Base-by-base conservation (phyloP, 768 basidiomycete species). In the Termitomyces eurrhizus region DNA sequence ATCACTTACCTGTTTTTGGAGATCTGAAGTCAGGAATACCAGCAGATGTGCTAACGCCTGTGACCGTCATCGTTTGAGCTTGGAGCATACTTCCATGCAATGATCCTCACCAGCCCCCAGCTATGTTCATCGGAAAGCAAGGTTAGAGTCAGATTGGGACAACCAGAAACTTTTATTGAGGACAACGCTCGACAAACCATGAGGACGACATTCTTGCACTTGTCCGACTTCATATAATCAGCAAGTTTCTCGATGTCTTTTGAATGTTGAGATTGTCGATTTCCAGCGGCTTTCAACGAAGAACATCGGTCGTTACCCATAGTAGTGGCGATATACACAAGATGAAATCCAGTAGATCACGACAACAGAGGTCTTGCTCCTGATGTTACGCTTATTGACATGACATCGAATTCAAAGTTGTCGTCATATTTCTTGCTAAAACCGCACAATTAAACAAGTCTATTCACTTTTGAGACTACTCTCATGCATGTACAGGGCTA, bases 21-120 rank as follows among this genome's bases (percentile, higher is more conserved):
- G 90, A 91, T 62, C 95, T 78, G 71, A 95, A 97, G 73, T 97
- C 93, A 13, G 94, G 94, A 32, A 93, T 93, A 7, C 90, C 90
- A 57, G 90, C 90, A 33, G 88, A 80, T 7, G 90, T 92, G 63
- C 87, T 89, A 52, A 92, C 81, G 18, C 90, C 90, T 87, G 24
- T 18, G 33, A 42, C 3, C 29, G 8, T 7, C 37, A 42, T 37
- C n/a, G 29, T 39, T 13, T 39, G 35, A 36, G 37, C 35, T 29
- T 29, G 11, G 11, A n/a, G 7, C 36, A 36, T 26, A 26, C 14
- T 35, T 32, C 6, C 9, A 7, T 49, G 24, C 24, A 26, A 44
- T 46, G 50, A 52, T 41, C 64, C 80, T 65, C 66, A 88, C 88
- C 88, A 61, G 89, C 88, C 45, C 89, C 89, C 24, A 89, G 69